phyloP scores from a whole-genome alignment of 2,329 filamentous ascomycete species.

The Pseudogymnoascus sp. region DNA sequence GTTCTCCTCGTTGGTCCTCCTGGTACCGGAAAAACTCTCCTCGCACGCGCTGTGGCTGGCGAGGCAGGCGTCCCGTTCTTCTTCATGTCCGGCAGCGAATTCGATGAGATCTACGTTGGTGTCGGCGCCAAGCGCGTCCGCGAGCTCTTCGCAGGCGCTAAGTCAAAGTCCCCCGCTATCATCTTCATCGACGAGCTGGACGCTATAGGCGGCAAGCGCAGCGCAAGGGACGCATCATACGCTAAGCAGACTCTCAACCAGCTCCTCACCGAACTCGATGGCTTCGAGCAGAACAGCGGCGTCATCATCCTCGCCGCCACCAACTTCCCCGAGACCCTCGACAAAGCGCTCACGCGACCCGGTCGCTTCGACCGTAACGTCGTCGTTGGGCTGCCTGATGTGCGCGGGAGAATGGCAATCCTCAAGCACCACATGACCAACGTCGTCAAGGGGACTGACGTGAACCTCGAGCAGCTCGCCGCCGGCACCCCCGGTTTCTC shows the following conservation, averaged over 20 bases:
- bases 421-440: slow-evolving; percentile 90
- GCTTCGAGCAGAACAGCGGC: slow-evolving; percentile 88
- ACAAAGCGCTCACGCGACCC: slow-evolving; percentile 88
- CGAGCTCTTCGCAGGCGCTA: slow-evolving; percentile 78
- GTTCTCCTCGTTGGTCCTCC: slow-evolving; percentile 91
- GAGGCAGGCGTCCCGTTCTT: slow-evolving; percentile 98
- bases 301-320: slow-evolving; percentile 95
- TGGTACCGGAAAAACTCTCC: slow-evolving; percentile 92
- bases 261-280: slow-evolving; percentile 90
- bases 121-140: slow-evolving; percentile 94
- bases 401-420: slow-evolving; percentile 86
- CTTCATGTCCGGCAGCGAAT: slow-evolving; percentile 99
- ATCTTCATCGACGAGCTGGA: slow-evolving; percentile 94
- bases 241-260: slow-evolving; percentile 97
- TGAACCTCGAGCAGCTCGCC: slow-evolving; percentile 77
- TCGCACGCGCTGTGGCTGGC: slow-evolving; percentile 89
- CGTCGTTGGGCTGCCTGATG: slow-evolving; percentile 79
- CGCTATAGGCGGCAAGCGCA: slow-evolving; percentile 88
- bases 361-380: slow-evolving; percentile 95
- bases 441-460: slow-evolving; percentile 69
- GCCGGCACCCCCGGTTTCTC: slow-evolving; percentile 86
- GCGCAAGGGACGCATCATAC: slow-evolving; percentile 86
- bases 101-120: slow-evolving; percentile 96
- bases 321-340: slow-evolving; percentile 88
- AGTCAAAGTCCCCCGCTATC: slow-evolving; percentile 79